These are phyloP conservation scores for Pyrenophora seminiperda DNA, from an alignment of 2,329 filamentous ascomycete genomes.

Conservation along the genomic window DNA sequence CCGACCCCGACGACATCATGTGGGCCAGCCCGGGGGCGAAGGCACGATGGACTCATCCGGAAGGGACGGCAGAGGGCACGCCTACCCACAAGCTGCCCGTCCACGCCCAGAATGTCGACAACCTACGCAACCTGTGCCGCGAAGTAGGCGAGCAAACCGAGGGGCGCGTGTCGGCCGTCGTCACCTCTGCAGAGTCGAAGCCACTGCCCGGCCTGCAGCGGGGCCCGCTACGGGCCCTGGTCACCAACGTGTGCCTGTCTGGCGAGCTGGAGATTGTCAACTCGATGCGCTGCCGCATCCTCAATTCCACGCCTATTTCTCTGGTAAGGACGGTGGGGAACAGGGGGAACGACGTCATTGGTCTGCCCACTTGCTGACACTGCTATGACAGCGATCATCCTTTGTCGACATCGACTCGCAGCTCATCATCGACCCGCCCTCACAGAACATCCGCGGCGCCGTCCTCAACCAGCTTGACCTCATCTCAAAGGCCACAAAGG, in stretches of 20 bases:
- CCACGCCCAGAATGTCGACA: slow-evolving; percentile 83
- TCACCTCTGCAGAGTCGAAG: slow-evolving; percentile 80
- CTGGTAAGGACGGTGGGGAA: slow-evolving; percentile 66
- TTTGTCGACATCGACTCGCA: slow-evolving; percentile 92
- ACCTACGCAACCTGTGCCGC: slow-evolving; percentile 77
- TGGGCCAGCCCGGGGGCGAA: slow-evolving; percentile 89
- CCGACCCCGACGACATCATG: slow-evolving; percentile 91
- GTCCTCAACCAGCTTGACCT: slow-evolving; percentile 86
- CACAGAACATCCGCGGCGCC: slow-evolving; percentile 70
- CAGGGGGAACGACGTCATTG: background rate
- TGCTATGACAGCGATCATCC: slow-evolving; percentile 73
- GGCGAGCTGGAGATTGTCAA: slow-evolving; percentile 86
- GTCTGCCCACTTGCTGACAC: slow-evolving; percentile 24
- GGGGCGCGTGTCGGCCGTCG: slow-evolving; percentile 76
- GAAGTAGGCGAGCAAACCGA: slow-evolving; percentile 72
- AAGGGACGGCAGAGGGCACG: slow-evolving; percentile 81
- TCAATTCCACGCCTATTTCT: slow-evolving; percentile 90
- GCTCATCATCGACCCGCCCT: slow-evolving; percentile 77
- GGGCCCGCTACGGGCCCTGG: slow-evolving; percentile 56
- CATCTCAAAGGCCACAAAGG: slow-evolving; percentile 85
- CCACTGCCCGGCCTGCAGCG: slow-evolving; percentile 58
- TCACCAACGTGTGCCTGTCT: slow-evolving; percentile 87
- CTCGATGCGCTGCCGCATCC: slow-evolving; percentile 84
- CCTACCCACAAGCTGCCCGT: slow-evolving; percentile 90
- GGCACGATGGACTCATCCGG: slow-evolving; percentile 90